Conservation (phyloP, 768 basidiomycete species). For the Tremella yokohamensis region DNA sequence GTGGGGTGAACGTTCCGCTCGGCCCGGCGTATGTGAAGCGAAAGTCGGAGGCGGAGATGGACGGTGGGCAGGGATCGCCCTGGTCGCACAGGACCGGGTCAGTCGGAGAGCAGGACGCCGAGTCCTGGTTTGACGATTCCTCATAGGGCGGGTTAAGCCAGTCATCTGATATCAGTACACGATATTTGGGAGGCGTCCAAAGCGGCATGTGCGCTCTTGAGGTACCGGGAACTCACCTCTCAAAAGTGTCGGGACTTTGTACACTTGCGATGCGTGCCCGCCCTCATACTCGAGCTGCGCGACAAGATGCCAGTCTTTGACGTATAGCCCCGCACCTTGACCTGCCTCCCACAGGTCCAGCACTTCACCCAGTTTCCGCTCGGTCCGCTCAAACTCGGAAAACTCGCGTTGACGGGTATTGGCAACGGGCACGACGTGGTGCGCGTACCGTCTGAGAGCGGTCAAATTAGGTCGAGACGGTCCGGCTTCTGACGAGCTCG, state of each 20-base stretch:
- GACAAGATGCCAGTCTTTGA: constrained; percentile 52
- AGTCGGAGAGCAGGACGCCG: too few relatives aligned
- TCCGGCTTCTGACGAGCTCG: not conserved
- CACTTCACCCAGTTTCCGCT: constrained; percentile 39
- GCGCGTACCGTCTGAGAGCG: constrained; percentile 29
- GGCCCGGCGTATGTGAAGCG: constrained; percentile 50
- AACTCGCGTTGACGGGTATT: constrained; percentile 34
- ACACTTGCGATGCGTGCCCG: constrained; percentile 34
- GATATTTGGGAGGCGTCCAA: not conserved
- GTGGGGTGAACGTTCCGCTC: constrained; percentile 43
- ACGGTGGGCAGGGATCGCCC: not conserved
- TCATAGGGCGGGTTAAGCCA: constrained; percentile 45
- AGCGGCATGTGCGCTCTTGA: not conserved
- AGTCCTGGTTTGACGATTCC: not conserved
- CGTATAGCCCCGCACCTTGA: constrained; percentile 30
- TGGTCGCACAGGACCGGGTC: not conserved
- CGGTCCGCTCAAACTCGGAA: constrained; percentile 46
- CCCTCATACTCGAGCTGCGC: constrained; percentile 37
- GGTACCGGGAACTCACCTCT: constrained; percentile 32
- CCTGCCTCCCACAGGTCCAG: constrained; percentile 44
- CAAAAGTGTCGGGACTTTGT: constrained; percentile 43
- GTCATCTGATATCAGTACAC: constrained; percentile 29
- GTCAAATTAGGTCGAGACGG: constrained; percentile 24
- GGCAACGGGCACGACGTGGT: constrained; percentile 45
- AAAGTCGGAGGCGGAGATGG: constrained; percentile 29